These are phyloP conservation scores for Cercophora sp. DNA, from an alignment of 495 filamentous ascomycete genomes.

Conservation along the genomic window DNA sequence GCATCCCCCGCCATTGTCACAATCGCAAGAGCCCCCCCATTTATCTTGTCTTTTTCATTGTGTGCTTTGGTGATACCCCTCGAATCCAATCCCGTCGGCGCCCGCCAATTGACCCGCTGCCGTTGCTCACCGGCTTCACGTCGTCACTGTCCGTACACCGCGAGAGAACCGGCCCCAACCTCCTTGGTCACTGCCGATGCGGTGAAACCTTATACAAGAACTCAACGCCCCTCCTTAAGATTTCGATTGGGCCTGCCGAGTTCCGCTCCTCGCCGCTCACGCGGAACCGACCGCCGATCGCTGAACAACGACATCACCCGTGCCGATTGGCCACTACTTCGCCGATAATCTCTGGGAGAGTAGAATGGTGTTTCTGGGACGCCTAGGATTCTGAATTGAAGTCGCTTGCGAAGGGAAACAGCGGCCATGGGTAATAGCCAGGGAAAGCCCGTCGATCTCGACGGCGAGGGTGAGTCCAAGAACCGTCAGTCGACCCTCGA, in stretches of 20 bases:
- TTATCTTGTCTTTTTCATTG: too few species aligned
- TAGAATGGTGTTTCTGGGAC: conserved; percentile 15
- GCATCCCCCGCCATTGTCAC: too few species aligned
- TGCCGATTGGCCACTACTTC: too few species aligned
- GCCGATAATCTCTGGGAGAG: not conserved
- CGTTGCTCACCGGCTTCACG: not conserved
- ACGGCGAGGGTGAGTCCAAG: conserved; percentile 74
- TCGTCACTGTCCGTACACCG: conserved; percentile 6
- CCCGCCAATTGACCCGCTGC: not conserved
- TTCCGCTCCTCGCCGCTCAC: not conserved
- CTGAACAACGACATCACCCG: too few species aligned
- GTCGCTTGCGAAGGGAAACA: conserved; percentile 6
- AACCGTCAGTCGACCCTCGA: not conserved
- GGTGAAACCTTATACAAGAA: conserved; percentile 15
- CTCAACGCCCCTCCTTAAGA: too few species aligned
- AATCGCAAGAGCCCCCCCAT: too few species aligned
- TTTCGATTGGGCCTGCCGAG: not conserved
- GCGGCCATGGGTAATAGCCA: conserved; percentile 82
- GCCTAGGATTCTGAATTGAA: conserved; percentile 10
- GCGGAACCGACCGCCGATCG: conserved; percentile 2
- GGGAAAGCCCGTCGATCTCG: conserved; percentile 87
- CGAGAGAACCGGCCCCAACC: not conserved
- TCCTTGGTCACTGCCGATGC: conserved; percentile 4
- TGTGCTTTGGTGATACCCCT: conserved; percentile 13
- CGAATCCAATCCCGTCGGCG: not conserved